phyloP scores from a whole-genome alignment of 2,329 filamentous ascomycete species.

The Colletotrichum sp. region DNA sequence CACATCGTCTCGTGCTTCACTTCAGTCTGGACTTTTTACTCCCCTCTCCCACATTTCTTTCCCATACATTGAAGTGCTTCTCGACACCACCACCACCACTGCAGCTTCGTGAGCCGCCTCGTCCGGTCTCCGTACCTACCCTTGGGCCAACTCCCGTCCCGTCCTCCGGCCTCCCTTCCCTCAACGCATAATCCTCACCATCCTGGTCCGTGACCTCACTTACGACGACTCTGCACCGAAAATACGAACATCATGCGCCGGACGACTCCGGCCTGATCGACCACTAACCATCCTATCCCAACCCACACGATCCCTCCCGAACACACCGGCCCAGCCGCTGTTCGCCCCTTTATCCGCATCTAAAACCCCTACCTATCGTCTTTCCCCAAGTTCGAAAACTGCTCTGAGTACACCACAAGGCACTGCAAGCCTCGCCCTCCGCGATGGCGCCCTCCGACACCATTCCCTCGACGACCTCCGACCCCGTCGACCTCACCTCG shows the following conservation, averaged over 20 bases:
- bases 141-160: background rate
- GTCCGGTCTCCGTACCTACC: background rate
- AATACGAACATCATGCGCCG: conserved; percentile 19
- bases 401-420: background rate
- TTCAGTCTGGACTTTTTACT: background rate
- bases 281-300: background rate
- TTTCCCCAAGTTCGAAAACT: background rate
- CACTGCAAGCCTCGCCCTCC: background rate
- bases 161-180: background rate
- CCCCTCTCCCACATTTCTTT: background rate
- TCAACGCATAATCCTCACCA: background rate
- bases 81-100: background rate
- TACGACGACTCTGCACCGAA: conserved; percentile 1
- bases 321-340: background rate
- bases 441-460: conserved; percentile 12
- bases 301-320: background rate
- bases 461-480: conserved; percentile 35
- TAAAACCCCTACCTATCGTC: background rate
- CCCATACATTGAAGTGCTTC: background rate
- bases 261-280: conserved; percentile 11
- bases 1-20: background rate
- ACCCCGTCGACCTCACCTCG: conserved; percentile 47
- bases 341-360: background rate
- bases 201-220: conserved; percentile 13
- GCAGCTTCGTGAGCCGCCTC: background rate